These are phyloP conservation scores for Fusarium tricinctum DNA, from an alignment of 2,329 filamentous ascomycete genomes.

Conservation along the genomic window DNA sequence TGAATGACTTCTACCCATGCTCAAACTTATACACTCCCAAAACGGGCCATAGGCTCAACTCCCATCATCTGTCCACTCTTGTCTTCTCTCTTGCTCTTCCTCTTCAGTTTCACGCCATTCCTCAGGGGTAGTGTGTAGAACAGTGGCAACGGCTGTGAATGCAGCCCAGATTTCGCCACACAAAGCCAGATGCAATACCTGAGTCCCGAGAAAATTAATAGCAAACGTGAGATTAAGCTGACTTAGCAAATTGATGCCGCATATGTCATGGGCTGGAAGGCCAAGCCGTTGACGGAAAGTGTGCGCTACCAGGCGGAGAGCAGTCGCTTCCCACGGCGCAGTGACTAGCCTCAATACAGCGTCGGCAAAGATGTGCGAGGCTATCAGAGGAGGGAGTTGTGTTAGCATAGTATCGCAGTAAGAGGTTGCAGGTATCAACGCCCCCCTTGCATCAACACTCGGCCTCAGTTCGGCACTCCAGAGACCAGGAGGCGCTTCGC, in stretches of 20 bases:
- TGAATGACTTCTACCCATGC: background rate
- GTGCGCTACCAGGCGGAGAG: constrained; percentile 61
- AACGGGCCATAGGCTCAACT: background rate
- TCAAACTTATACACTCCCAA: background rate
- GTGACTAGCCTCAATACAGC: constrained; percentile 59
- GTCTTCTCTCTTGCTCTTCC: constrained; percentile 28
- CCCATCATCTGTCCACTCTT: constrained; percentile 24
- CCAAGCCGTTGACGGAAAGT: constrained; percentile 58
- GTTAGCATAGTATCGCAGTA: constrained; percentile 66
- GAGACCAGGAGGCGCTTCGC: constrained; percentile 64
- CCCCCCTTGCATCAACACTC: constrained; percentile 56
- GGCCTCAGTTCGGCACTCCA: constrained; percentile 73
- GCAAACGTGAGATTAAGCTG: constrained; percentile 57
- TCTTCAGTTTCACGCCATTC: constrained; percentile 38
- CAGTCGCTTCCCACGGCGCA: constrained; percentile 63
- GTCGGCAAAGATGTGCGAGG: constrained; percentile 63
- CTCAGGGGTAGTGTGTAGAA: constrained; percentile 35
- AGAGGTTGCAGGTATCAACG: constrained; percentile 48
- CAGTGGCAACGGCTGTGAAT: constrained; percentile 29
- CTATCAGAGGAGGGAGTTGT: constrained; percentile 63
- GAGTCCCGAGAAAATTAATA: constrained; percentile 62
- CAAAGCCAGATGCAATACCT: constrained; percentile 57
- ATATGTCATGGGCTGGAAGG: constrained; percentile 58
- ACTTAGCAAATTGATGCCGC: constrained; percentile 54
- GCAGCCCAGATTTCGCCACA: constrained; percentile 35